Conservation (phyloP, 163 green algal genomes). For the Chlamydomonas reinhardtii region DNA sequence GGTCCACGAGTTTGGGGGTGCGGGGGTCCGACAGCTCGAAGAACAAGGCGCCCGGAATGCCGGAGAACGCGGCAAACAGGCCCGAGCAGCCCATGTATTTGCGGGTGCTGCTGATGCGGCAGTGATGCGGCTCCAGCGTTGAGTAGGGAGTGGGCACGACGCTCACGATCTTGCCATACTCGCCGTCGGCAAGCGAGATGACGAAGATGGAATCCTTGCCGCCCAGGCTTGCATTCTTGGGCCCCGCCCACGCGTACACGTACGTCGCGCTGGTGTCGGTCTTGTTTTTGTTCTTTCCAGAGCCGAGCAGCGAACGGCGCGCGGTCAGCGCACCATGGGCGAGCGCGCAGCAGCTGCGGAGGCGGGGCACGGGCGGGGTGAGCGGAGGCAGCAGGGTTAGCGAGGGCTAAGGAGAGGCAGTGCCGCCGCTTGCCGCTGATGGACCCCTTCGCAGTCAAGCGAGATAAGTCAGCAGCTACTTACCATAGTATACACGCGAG, state of each 20-base stretch:
- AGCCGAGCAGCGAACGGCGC: no score
- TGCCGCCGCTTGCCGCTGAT: no score
- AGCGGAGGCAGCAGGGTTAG: no score
- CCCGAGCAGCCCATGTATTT: not conserved
- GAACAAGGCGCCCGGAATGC: not conserved
- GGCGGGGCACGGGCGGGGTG: no score
- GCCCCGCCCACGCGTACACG: not conserved
- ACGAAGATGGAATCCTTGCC: not conserved
- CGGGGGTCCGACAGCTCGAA: not conserved
- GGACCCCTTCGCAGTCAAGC: no score
- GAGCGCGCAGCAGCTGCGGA: no score
- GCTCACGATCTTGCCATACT: not conserved
- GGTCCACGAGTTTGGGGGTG: not conserved
- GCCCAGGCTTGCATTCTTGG: not conserved
- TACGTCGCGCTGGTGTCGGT: not conserved
- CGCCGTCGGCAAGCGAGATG: not conserved
- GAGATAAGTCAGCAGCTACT: no score
- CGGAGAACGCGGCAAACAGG: not conserved
- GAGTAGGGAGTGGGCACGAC: not conserved
- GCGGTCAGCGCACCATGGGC: no score
- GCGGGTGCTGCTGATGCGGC: not conserved
- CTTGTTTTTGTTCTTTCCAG: no score
- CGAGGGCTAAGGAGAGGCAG: no score
- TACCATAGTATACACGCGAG: no score
- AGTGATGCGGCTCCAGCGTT: not conserved